phyloP scores from a whole-genome alignment of 805 yeast species.

The Scheffersomyces ergatensis region DNA sequence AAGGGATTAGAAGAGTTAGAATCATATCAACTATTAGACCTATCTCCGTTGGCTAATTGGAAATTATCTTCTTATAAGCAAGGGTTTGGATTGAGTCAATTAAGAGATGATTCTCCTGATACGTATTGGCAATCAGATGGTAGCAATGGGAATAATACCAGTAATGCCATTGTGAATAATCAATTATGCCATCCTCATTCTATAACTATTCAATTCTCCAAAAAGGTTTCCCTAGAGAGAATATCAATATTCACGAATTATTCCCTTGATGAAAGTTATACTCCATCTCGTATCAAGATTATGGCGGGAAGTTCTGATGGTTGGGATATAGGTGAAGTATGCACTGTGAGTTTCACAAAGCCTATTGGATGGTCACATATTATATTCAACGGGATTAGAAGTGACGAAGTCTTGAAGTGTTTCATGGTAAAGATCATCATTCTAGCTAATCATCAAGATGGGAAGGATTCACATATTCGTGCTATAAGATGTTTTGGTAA shows the following conservation, averaged over 20 bases:
- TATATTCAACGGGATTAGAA: conserved; percentile 51
- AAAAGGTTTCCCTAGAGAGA: conserved; percentile 65
- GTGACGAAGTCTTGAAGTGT: conserved; percentile 60
- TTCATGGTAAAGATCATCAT: conserved; percentile 63
- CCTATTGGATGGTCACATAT: conserved; percentile 81
- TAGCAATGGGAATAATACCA: conserved; percentile 28
- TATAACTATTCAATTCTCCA: conserved; percentile 76
- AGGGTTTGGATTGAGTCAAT: conserved; percentile 68
- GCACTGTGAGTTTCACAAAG: conserved; percentile 53
- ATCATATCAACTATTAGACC: conserved; percentile 59
- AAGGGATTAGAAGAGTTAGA: conserved; percentile 58
- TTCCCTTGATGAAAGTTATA: conserved; percentile 82
- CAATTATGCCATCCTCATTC: conserved; percentile 71
- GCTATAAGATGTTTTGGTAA: conserved; percentile 59
- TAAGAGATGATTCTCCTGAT: conserved; percentile 70
- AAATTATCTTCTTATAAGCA: conserved; percentile 71
- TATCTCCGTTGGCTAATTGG: conserved; percentile 84
- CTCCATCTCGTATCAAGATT: conserved; percentile 70
- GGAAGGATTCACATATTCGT: conserved; percentile 90
- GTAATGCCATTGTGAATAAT: conserved; percentile 24
- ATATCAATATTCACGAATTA: conserved; percentile 72
- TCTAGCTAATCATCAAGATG: conserved; percentile 84
- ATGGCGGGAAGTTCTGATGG: conserved; percentile 73
- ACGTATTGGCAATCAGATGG: conserved; percentile 97
- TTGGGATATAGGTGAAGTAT: conserved; percentile 71